Percentiles rank a stretch among this genome's conserved stretches.
Evolutionary conservation across 2,329 filamentous ascomycete species (phyloP).

Genomic region (Cytospora schulzeri): DNA sequence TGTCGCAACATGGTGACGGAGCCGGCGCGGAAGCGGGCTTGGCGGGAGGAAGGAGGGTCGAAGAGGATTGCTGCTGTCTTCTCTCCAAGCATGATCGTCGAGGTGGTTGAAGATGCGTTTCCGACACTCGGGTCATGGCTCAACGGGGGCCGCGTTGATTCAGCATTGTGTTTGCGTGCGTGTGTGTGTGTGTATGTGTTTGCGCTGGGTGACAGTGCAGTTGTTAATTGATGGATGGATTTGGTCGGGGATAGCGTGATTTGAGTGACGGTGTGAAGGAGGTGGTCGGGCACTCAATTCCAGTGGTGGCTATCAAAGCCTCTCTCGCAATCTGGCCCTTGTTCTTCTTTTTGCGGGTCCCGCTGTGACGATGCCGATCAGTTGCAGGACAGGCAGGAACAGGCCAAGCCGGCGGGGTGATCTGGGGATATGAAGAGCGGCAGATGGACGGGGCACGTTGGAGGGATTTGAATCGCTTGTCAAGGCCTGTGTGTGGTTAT

Average conservation of each 20-base stretch:
- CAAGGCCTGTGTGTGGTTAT: not conserved
- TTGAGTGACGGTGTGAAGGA: not conserved
- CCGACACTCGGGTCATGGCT: slow-evolving; percentile 17
- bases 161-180: too few species aligned
- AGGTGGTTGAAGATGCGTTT: slow-evolving; percentile 6
- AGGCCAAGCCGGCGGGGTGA: not conserved
- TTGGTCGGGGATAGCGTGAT: slow-evolving; percentile 1
- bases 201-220: not conserved
- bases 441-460: not conserved
- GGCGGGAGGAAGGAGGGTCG: slow-evolving; percentile 17
- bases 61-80: slow-evolving; percentile 18
- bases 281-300: not conserved
- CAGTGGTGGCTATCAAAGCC: slow-evolving; percentile 7
- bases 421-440: slow-evolving; percentile 1
- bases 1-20: slow-evolving; percentile 35
- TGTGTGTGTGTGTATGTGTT: too few species aligned
- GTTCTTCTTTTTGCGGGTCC: slow-evolving; percentile 16
- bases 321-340: slow-evolving; percentile 17
- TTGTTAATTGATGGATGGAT: not conserved
- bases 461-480: not conserved
- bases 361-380: slow-evolving; percentile 8
- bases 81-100: slow-evolving; percentile 25
- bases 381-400: not conserved
- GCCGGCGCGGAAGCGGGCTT: slow-evolving; percentile 25
- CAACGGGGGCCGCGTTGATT: slow-evolving; percentile 13